phyloP scores from a whole-genome alignment of 495 filamentous ascomycete species.

The Xeromyces bisporus region DNA sequence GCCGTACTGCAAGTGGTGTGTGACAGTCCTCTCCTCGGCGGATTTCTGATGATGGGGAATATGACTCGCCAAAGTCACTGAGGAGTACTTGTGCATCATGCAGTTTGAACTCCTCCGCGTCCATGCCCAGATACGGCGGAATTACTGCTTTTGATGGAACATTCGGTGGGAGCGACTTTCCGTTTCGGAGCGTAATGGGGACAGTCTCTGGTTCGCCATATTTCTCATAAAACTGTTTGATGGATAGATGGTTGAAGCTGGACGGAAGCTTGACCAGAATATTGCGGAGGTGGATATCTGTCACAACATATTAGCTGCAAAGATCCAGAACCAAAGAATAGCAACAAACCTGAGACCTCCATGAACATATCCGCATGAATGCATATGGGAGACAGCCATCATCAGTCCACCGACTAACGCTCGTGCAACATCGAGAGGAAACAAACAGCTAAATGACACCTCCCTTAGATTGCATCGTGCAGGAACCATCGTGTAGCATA shows the following conservation, averaged over 20 bases:
- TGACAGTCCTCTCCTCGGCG: conserved; percentile 5
- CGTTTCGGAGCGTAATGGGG: conserved; percentile 2
- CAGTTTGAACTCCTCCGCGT: conserved; percentile 1
- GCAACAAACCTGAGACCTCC: conserved; percentile 1
- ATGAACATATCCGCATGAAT: conserved; percentile 3
- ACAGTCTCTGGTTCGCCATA: conserved; percentile 4
- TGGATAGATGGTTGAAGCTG: conserved; percentile 10
- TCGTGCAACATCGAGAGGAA: conserved; percentile 2
- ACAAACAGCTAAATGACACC: conserved; percentile 1
- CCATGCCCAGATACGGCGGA: conserved; percentile 2
- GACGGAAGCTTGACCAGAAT: conserved; percentile 10
- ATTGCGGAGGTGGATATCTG: conserved; percentile 16
- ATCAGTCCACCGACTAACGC: conserved; percentile 1
- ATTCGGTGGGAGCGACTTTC: conserved; percentile 3
- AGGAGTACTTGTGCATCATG: conserved; percentile 1
- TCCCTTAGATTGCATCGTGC: conserved; percentile 2
- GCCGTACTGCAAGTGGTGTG: conserved; percentile 1
- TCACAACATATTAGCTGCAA: background rate
- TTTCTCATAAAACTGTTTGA: conserved; percentile 9
- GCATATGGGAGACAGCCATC: conserved; percentile 1
- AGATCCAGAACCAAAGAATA: background rate
- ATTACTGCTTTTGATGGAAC: conserved; percentile 2
- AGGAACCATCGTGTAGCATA: conserved; percentile 1
- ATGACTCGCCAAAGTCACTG: conserved; percentile 4
- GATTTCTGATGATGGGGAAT: conserved; percentile 1